phyloP scores from a whole-genome alignment of 169 alveolate species.

The Eimeria falciformis region DNA sequence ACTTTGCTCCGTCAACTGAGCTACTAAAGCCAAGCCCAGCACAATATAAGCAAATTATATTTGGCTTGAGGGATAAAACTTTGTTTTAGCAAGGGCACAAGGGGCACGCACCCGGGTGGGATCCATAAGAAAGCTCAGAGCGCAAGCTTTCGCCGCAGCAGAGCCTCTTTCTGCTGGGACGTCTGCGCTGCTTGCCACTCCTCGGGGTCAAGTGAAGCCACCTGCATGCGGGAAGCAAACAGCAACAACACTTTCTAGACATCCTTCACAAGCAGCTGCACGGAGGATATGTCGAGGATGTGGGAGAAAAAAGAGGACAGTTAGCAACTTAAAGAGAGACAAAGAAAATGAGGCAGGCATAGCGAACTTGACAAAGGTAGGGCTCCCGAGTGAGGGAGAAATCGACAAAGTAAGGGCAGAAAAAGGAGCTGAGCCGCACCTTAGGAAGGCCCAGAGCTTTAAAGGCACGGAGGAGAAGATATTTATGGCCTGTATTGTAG shows the following conservation, averaged over 20 bases:
- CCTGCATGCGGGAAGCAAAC: slow-evolving; percentile 14
- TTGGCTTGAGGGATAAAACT: not conserved
- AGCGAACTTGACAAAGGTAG: not conserved
- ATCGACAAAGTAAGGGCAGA: not conserved
- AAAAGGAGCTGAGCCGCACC: not conserved
- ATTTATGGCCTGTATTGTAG: slow-evolving; percentile 37
- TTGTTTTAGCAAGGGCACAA: not conserved
- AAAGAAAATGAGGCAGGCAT: no score
- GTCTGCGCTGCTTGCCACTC: slow-evolving; percentile 21
- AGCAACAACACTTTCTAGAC: not conserved
- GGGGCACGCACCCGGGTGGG: no score
- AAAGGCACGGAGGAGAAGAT: slow-evolving; percentile 12
- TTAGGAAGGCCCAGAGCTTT: slow-evolving; percentile 19
- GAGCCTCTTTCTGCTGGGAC: not conserved
- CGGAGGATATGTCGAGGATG: no score
- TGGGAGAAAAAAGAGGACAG: no score
- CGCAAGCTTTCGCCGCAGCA: not conserved
- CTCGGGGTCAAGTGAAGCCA: not conserved
- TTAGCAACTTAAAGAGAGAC: no score
- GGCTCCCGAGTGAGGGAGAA: not conserved
- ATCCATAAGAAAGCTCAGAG: not conserved
- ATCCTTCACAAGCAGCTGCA: no score
- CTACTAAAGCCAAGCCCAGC: slow-evolving; percentile 82
- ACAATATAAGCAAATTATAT: no score
- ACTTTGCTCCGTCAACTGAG: slow-evolving; percentile 89